Percentiles rank a stretch among this genome's conserved stretches.
Conservation (phyloP, 2,329 filamentous ascomycete genomes). For the Coniochaeta prunicola region DNA sequence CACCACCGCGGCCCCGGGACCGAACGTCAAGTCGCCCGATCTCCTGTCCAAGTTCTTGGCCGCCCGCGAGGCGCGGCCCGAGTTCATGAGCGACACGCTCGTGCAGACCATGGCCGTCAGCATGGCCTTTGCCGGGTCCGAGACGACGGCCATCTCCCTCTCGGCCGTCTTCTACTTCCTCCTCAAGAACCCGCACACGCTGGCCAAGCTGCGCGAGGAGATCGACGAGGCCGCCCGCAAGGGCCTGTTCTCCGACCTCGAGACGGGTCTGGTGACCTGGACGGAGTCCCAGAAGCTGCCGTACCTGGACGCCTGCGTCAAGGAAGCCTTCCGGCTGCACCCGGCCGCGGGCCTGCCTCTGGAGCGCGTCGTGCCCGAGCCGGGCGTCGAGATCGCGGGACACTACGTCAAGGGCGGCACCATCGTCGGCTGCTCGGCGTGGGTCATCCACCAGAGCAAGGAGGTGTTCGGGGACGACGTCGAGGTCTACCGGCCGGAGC, state of each 20-base stretch:
- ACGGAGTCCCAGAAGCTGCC: slow-evolving; percentile 60
- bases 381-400: slow-evolving; percentile 57
- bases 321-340: slow-evolving; percentile 71
- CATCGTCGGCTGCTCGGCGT: slow-evolving; percentile 67
- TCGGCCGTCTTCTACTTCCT: slow-evolving; percentile 68
- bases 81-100: slow-evolving; percentile 63
- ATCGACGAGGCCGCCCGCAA: slow-evolving; percentile 49
- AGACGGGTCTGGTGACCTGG: slow-evolving; percentile 61
- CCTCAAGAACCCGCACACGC: slow-evolving; percentile 51
- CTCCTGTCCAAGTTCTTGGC: slow-evolving; percentile 67
- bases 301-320: slow-evolving; percentile 71
- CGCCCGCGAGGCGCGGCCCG: slow-evolving; percentile 57
- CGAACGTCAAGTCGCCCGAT: slow-evolving; percentile 41
- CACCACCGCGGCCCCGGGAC: slow-evolving; percentile 26
- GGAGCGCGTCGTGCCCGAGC: slow-evolving; percentile 63
- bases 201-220: slow-evolving; percentile 51
- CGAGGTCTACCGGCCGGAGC: slow-evolving; percentile 59
- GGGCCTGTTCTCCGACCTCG: slow-evolving; percentile 42
- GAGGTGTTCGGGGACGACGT: slow-evolving; percentile 64
- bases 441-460: slow-evolving; percentile 63
- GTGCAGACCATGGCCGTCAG: slow-evolving; percentile 66
- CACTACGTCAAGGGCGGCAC: slow-evolving; percentile 60
- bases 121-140: slow-evolving; percentile 68
- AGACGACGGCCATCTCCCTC: slow-evolving; percentile 72
- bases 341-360: slow-evolving; percentile 66